phyloP scores from a whole-genome alignment of 805 yeast species.

The Clavispora fructus region DNA sequence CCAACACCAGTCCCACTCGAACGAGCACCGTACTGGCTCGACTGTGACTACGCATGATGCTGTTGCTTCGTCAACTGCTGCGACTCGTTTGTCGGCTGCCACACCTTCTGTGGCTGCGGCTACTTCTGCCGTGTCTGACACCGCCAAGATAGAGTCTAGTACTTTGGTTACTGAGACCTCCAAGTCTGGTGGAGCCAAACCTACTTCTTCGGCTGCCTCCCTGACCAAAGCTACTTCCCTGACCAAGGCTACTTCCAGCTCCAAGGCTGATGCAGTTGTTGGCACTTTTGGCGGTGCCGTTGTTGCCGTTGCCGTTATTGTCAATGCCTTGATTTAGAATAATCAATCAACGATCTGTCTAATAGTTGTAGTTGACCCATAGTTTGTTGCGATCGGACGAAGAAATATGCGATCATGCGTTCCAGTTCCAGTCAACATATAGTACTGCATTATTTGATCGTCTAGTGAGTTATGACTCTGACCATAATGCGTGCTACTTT shows the following conservation, averaged over 20 bases:
- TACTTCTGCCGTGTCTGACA: not conserved
- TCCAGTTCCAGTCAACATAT: too few relatives aligned
- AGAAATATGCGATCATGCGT: too few relatives aligned
- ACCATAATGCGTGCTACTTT: too few relatives aligned
- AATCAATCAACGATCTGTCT: too few relatives aligned
- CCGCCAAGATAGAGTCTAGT: not conserved
- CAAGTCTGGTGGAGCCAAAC: not conserved
- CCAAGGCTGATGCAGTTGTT: not conserved
- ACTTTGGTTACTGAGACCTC: not conserved
- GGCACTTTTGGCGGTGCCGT: not conserved
- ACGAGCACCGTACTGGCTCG: too few relatives aligned
- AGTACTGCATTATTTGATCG: too few relatives aligned
- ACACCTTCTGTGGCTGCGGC: not conserved
- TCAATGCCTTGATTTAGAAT: constrained; percentile 3
- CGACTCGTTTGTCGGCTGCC: not conserved
- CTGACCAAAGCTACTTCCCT: not conserved
- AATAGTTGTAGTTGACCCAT: too few relatives aligned
- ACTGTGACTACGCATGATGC: too few relatives aligned
- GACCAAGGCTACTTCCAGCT: not conserved
- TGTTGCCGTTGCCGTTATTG: constrained; percentile 7
- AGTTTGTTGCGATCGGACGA: too few relatives aligned
- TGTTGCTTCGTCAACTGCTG: too few relatives aligned
- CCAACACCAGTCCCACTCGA: not conserved
- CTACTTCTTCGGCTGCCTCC: not conserved
- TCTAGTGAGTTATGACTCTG: too few relatives aligned